phyloP scores from a whole-genome alignment of 768 basidiomycete species.

The Boletus tomentosulus region DNA sequence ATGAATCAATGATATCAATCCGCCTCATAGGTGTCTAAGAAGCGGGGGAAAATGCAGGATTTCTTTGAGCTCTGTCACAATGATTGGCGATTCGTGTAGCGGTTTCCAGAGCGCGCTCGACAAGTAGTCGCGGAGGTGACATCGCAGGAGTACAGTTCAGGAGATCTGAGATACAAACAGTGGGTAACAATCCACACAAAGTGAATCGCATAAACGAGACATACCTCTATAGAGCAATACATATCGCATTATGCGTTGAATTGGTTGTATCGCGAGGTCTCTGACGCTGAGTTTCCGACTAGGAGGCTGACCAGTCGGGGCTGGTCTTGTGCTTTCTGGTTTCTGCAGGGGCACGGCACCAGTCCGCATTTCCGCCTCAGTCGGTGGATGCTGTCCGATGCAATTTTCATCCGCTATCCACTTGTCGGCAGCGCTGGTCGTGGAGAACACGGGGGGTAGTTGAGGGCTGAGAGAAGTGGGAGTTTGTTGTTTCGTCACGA shows the following conservation, averaged over 20 bases:
- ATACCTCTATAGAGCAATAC: conserved; percentile 57
- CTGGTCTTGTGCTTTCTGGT: neutral
- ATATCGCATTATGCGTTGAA: conserved; percentile 62
- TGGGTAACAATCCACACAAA: conserved; percentile 1
- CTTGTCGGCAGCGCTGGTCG: conserved; percentile 1
- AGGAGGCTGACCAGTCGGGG: conserved; percentile 1
- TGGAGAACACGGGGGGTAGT: conserved; percentile 10
- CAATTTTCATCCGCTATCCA: conserved; percentile 3
- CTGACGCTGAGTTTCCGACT: conserved; percentile 36
- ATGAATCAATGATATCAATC: conserved; percentile 3
- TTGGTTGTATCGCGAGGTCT: conserved; percentile 61
- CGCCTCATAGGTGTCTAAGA: conserved; percentile 5
- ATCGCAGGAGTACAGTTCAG: conserved; percentile 44
- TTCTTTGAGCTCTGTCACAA: conserved; percentile 59
- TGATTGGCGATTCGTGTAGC: conserved; percentile 55
- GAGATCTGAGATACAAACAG: conserved; percentile 39
- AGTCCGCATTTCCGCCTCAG: conserved; percentile 3
- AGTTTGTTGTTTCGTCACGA: conserved; percentile 3
- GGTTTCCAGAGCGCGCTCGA: conserved; percentile 55
- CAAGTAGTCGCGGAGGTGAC: conserved; percentile 47
- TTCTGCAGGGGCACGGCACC: neutral
- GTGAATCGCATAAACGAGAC: conserved; percentile 9
- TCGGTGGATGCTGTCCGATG: neutral
- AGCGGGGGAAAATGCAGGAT: conserved; percentile 40
- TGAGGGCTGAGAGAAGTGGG: conserved; percentile 9